phyloP scores from a whole-genome alignment of 257 asterid genomes.

The Solanum stenotomum region DNA sequence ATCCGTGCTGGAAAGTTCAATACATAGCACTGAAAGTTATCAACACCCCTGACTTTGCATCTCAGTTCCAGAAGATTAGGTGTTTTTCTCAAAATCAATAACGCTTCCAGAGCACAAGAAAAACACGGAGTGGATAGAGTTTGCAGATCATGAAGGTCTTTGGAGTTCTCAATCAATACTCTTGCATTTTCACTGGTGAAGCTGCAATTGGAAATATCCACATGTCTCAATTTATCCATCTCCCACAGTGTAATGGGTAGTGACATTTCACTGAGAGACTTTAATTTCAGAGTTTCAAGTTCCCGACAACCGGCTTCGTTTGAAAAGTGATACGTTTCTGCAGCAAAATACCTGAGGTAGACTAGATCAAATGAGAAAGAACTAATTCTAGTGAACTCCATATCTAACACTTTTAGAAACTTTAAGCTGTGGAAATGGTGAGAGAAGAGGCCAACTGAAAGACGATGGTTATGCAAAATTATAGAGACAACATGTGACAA shows the following conservation, averaged over 20 bases:
- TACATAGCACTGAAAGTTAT: not conserved
- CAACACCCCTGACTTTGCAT: not conserved
- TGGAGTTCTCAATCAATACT: not conserved
- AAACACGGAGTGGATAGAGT: not conserved
- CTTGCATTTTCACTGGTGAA: not conserved
- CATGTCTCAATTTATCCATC: conserved; percentile 9
- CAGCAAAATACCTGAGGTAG: conserved; percentile 8
- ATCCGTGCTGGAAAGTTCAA: not conserved
- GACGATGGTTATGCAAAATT: not conserved
- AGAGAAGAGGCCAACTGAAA: not conserved
- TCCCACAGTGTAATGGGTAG: conserved; percentile 1
- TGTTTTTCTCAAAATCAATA: not conserved
- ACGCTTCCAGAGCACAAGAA: not conserved
- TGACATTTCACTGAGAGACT: not conserved
- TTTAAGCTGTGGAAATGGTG: not conserved
- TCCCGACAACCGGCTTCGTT: not conserved
- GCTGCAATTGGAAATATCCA: not conserved
- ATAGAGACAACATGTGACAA: not conserved
- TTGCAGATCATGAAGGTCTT: not conserved
- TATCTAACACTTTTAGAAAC: conserved; percentile 11
- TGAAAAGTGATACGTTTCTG: not conserved
- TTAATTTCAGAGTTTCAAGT: conserved; percentile 1
- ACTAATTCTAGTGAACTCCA: not conserved
- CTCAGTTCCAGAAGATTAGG: conserved; percentile 1
- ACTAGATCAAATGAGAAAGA: not conserved